Conservation (phyloP, 441 rosid genomes). For the Euphorbia corollata region DNA sequence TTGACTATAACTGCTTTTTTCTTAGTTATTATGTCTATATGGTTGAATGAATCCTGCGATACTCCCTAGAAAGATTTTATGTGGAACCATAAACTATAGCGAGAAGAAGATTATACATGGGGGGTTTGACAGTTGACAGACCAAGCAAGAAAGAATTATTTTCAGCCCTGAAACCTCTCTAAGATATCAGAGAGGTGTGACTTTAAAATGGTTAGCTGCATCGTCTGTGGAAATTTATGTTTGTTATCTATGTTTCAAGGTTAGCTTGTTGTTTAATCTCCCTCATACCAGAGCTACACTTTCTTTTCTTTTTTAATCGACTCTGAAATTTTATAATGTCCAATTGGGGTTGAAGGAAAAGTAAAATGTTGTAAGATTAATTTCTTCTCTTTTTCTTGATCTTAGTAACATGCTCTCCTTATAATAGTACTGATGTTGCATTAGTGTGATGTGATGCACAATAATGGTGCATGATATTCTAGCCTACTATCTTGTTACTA, state of each 20-base stretch:
- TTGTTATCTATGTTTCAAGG: not conserved
- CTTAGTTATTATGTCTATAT: conserved; percentile 10
- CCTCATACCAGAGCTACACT: not conserved
- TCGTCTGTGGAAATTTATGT: not conserved
- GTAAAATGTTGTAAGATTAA: not conserved
- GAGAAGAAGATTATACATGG: not conserved
- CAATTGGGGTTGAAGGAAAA: no score
- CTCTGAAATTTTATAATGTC: no score
- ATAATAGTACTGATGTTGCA: no score
- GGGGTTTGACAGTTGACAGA: not conserved
- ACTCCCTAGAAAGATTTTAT: not conserved
- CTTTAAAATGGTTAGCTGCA: not conserved
- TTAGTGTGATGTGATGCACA: not conserved
- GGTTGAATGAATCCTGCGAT: not conserved
- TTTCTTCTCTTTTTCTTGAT: no score
- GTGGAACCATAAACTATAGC: not conserved
- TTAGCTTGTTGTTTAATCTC: not conserved
- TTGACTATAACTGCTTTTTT: not conserved
- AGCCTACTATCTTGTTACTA: not conserved
- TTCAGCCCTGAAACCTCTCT: not conserved
- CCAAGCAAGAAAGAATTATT: not conserved
- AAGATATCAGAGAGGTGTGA: not conserved
- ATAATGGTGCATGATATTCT: not conserved
- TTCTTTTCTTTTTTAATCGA: no score
- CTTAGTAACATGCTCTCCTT: no score